phyloP scores from a whole-genome alignment of 331 rosid genomes.

The Phaseolus coccineus region DNA sequence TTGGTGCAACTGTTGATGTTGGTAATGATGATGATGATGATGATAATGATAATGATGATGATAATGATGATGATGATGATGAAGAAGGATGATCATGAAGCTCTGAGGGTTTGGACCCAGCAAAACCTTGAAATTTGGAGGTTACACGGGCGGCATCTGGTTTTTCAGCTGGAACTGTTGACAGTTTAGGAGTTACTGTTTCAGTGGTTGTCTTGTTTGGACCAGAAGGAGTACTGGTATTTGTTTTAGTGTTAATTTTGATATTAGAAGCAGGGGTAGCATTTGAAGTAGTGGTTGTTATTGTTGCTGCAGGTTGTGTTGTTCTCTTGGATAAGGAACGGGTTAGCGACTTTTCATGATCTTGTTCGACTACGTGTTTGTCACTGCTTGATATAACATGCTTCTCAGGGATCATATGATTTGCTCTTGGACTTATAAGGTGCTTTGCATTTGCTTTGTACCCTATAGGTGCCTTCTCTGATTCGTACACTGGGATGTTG shows the following conservation, averaged over 20 bases:
- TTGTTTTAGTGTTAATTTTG: not conserved
- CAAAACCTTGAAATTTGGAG: slow-evolving; percentile 61
- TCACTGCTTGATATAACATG: slow-evolving; percentile 52
- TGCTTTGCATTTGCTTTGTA: slow-evolving; percentile 56
- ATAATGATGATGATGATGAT: not conserved
- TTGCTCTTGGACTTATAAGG: slow-evolving; percentile 55
- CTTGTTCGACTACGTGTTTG: slow-evolving; percentile 43
- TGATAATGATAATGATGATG: not conserved
- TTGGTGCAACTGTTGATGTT: not conserved
- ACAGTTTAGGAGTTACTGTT: slow-evolving; percentile 48
- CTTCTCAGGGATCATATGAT: slow-evolving; percentile 58
- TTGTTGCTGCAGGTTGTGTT: not conserved
- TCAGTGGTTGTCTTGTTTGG: slow-evolving; percentile 35
- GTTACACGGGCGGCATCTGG: slow-evolving; percentile 56
- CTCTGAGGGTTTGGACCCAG: slow-evolving; percentile 48
- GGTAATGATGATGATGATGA: not conserved
- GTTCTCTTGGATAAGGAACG: slow-evolving; percentile 43
- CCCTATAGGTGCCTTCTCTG: slow-evolving; percentile 64
- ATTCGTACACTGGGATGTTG: slow-evolving; percentile 68
- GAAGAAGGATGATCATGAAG: not conserved
- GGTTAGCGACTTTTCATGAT: slow-evolving; percentile 40
- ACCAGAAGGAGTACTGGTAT: not conserved
- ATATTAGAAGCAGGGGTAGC: not conserved
- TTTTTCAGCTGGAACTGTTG: slow-evolving; percentile 55
- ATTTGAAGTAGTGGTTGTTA: not conserved